Base-by-base conservation (phyloP, 2,329 filamentous ascomycete species). In the Lithohypha guttulata region DNA sequence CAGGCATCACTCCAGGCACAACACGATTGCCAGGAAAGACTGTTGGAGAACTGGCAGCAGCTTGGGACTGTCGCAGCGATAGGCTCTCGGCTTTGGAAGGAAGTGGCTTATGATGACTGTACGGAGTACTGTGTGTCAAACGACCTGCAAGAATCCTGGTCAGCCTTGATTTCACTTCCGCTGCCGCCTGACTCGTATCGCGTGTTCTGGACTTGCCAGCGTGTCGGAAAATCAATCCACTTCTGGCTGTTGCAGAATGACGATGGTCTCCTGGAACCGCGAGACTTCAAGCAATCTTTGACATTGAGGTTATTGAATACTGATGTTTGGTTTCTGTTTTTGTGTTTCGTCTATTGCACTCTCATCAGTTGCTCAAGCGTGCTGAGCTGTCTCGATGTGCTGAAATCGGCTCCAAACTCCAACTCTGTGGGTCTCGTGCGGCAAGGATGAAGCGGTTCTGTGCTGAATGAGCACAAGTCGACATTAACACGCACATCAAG, bases 191-290 rank as follows among this genome's bases (percentile, higher is more conserved):
- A 14, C 11, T 4, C 34, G 21, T 36, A 5, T 21, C 26, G 11
- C 31, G 22, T 39, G 15, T 4, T 28, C 26, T 27, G 17, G 10
- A n/a, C n/a, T 7, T 29, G 35, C 26, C 35, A 39, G 27, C 35
- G 35, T 39, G 35, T 31, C 35, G 35, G 26, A 23, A 39, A 30
- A 30, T 30, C 20, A 15, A 36, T 25, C 26, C 11, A 17, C 13
- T 39, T 22, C 10, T 37, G 3, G 26, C 17, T 19, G 18, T 18
- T 7, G 26, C 18, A n/a, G 26, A 18, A 39, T 39, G 35, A 39
- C 35, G 27, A 31, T 23, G 15, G 18, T 15, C 17, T 21, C 35
- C n/a, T 35, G 17, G 19, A 35, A 7, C 4, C 33, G n/a, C 8
- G 21, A 26, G 21, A 34, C 15, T 22, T 22, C 33, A 35, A 26